phyloP scores from a whole-genome alignment of 257 asterid genomes.

The Penstemon newberryi region DNA sequence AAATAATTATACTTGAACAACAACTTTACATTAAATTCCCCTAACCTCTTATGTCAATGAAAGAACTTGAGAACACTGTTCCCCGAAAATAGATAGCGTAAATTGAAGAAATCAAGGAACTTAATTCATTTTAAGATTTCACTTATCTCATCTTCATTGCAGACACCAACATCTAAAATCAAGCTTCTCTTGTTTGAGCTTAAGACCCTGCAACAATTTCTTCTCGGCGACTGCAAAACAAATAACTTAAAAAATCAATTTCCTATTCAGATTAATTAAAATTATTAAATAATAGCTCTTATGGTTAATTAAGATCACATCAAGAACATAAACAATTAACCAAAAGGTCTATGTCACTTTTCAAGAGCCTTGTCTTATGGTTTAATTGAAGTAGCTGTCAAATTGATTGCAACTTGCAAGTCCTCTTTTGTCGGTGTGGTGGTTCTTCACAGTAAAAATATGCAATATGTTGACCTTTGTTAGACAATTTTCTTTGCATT shows the following conservation, averaged over 20 bases:
- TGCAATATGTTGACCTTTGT: conserved; percentile 14
- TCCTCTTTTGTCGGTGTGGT: conserved; percentile 22
- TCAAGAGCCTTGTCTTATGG: neutral
- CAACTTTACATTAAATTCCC: neutral
- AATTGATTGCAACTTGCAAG: neutral
- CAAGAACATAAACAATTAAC: neutral
- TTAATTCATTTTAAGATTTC: conserved; percentile 36
- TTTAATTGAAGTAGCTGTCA: neutral
- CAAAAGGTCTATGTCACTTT: neutral
- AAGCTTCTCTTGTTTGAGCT: conserved; percentile 45
- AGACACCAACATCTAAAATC: conserved; percentile 68
- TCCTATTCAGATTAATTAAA: neutral
- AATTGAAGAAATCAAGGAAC: conserved; percentile 45
- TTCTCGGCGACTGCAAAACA: conserved; percentile 68
- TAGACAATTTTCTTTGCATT: conserved; percentile 13
- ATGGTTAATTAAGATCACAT: neutral
- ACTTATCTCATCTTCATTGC: conserved; percentile 68
- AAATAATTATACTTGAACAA: conserved; percentile 6
- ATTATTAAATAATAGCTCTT: neutral
- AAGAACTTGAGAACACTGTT: conserved; percentile 16
- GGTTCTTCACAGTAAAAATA: conserved; percentile 12
- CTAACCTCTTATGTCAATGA: neutral
- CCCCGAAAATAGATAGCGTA: conserved; percentile 17
- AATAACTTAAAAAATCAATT: conserved; percentile 13
- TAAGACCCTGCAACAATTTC: conserved; percentile 76